Conservation (phyloP, 331 rosid genomes). For the Cucumis variabilis region DNA sequence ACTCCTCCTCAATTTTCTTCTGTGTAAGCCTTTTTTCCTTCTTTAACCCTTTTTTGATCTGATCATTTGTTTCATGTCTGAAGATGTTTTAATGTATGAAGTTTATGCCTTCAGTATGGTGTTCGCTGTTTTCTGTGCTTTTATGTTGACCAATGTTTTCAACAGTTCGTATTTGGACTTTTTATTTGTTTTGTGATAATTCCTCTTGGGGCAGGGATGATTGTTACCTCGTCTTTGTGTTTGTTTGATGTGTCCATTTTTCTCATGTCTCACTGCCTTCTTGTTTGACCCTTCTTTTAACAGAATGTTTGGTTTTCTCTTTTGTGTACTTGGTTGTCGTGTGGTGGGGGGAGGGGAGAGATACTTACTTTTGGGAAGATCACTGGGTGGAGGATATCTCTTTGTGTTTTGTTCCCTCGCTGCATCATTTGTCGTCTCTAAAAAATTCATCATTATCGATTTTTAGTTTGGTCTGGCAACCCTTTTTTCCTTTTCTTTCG, state of each 20-base stretch:
- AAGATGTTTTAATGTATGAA: background rate
- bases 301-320: background rate
- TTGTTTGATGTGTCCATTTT: constrained; percentile 17
- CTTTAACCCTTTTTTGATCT: background rate
- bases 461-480: no score
- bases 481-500: no score
- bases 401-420: no score
- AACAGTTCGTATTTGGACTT: background rate
- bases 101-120: background rate
- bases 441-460: no score
- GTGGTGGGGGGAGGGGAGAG: no score
- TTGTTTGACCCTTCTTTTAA: background rate
- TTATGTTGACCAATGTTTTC: background rate
- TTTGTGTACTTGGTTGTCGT: no score
- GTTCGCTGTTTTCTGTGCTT: background rate
- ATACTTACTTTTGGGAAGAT: no score
- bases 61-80: background rate
- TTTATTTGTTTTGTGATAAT: background rate
- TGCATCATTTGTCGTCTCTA: no score
- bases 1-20: constrained; percentile 69
- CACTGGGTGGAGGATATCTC: no score
- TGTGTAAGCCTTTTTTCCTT: constrained; percentile 53
- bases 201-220: background rate
- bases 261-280: background rate
- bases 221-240: background rate